Base-by-base conservation (phyloP, 2,329 filamentous ascomycete species). In the Pseudogymnoascus sp. region DNA sequence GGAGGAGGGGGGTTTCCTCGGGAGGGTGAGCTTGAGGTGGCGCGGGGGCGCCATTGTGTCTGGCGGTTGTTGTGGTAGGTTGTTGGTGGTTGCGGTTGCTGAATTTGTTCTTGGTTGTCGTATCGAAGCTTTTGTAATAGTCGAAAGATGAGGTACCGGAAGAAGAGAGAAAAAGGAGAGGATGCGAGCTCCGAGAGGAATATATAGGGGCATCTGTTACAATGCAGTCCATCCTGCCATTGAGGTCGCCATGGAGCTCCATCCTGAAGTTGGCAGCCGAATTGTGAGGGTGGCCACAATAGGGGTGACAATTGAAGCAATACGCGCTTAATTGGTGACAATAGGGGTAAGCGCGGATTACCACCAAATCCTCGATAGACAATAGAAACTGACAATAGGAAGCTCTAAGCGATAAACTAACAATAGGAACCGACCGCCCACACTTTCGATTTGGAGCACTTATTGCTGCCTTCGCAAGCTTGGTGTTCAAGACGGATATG, bases 231-330 rank as follows among this genome's bases (percentile, higher is more conserved):
- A 11, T 53, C 24, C n/a, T 53, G 43, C 14, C 7, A 56, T 56
- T 33, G 14, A 50, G 24, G n/a, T 11, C 40, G n/a, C n/a, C n/a
- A 5, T 56, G 16, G 22, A 16, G 46, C 46, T 56, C 8, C 28
- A 33, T 12, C 8, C 4, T 12, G 46, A 56, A 5, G 8, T 10
- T 22, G n/a, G 46, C 10, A 33, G 10, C 46, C n/a, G 8, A 33
- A 56, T 56, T 56, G 26, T 56, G n/a, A 4, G 8, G 0, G 4
- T 12, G n/a, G 2, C 46, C 4, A 12, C 46, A 56, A 56, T 56
- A 56, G 46, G 26, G n/a, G 46, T 56, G 2, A 56, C 46, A 56
- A 33, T 56, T 46, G 46, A 56, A 56, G 46, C 46, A 19, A 56
- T 16, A 4, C 4, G 46, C 46, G 46, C 26, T 56, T 56, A 56